Evolutionary conservation across 352 stramenopile species (phyloP).

Genomic region (Phytophthora crassamura): DNA sequence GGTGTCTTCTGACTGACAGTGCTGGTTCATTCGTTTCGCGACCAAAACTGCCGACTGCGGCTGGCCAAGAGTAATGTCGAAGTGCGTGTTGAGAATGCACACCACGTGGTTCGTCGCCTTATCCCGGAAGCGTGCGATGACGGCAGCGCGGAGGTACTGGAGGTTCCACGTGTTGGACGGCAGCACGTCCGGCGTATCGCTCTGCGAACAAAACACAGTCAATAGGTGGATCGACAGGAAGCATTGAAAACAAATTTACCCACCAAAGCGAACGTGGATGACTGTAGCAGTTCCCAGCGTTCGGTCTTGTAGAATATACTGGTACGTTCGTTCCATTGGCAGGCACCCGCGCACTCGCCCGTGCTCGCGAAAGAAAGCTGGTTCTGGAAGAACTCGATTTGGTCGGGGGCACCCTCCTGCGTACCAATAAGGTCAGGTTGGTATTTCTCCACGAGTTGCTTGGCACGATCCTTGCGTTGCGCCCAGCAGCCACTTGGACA

Average conservation of each 20-base stretch:
- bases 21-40: constrained; percentile 43
- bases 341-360: constrained; percentile 68
- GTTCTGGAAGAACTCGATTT: constrained; percentile 58
- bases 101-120: constrained; percentile 34
- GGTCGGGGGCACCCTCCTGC: constrained; percentile 64
- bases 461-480: constrained; percentile 49
- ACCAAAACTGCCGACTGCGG: constrained; percentile 61
- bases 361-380: constrained; percentile 50
- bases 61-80: constrained; percentile 66
- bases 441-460: constrained; percentile 52
- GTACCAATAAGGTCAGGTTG: constrained; percentile 70
- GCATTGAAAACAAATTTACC: constrained; percentile 4
- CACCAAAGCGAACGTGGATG: constrained; percentile 70
- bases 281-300: constrained; percentile 50
- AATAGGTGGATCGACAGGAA: neutral
- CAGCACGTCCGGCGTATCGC: constrained; percentile 61
- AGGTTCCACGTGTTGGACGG: constrained; percentile 72
- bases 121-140: constrained; percentile 63
- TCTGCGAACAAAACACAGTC: constrained; percentile 42
- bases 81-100: constrained; percentile 86
- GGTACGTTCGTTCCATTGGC: constrained; percentile 66
- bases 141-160: constrained; percentile 63
- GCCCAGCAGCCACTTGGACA: constrained; percentile 74
- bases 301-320: constrained; percentile 69
- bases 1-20: constrained; percentile 54